Percentiles rank a stretch among this genome's conserved stretches.
Conservation (phyloP, 1,139 yeast genomes). For the Geotrichum australiense region DNA sequence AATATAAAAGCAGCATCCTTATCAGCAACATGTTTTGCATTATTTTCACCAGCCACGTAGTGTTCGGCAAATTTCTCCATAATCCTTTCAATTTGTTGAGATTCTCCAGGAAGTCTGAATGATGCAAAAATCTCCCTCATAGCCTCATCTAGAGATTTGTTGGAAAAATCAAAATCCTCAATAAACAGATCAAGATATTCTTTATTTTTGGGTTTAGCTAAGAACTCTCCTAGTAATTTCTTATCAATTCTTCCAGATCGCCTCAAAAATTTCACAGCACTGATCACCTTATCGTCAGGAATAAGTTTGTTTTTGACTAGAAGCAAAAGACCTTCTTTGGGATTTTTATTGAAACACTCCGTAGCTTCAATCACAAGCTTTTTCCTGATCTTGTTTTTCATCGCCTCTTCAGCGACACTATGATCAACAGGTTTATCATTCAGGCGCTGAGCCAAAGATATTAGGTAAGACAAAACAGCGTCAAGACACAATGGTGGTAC, state of each 20-base stretch:
- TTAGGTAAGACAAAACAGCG: slow-evolving; percentile 66
- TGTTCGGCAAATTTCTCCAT: slow-evolving; percentile 81
- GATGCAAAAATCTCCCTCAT: slow-evolving; percentile 71
- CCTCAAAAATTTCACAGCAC: slow-evolving; percentile 69
- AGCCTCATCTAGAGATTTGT: slow-evolving; percentile 87
- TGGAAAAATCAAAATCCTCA: slow-evolving; percentile 63
- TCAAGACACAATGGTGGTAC: slow-evolving; percentile 94
- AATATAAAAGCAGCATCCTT: slow-evolving; percentile 83
- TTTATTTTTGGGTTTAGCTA: slow-evolving; percentile 68
- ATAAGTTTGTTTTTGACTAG: slow-evolving; percentile 62
- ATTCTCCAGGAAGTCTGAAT: slow-evolving; percentile 93
- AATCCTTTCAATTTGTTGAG: slow-evolving; percentile 90
- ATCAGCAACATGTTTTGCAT: slow-evolving; percentile 33
- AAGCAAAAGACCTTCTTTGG: slow-evolving; percentile 63
- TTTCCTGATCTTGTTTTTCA: slow-evolving; percentile 48
- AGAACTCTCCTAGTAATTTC: slow-evolving; percentile 74
- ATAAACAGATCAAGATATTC: slow-evolving; percentile 60
- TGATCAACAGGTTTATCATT: slow-evolving; percentile 21
- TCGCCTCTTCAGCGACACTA: slow-evolving; percentile 20
- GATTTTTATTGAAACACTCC: slow-evolving; percentile 65
- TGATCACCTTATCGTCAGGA: slow-evolving; percentile 47
- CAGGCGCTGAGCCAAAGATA: slow-evolving; percentile 59
- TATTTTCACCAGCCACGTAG: slow-evolving; percentile 42
- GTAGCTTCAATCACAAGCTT: slow-evolving; percentile 72
- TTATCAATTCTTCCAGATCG: slow-evolving; percentile 77